These are phyloP conservation scores for Penicillium sp. DNA, from an alignment of 2,329 filamentous ascomycete species.

Conservation along the genomic window DNA sequence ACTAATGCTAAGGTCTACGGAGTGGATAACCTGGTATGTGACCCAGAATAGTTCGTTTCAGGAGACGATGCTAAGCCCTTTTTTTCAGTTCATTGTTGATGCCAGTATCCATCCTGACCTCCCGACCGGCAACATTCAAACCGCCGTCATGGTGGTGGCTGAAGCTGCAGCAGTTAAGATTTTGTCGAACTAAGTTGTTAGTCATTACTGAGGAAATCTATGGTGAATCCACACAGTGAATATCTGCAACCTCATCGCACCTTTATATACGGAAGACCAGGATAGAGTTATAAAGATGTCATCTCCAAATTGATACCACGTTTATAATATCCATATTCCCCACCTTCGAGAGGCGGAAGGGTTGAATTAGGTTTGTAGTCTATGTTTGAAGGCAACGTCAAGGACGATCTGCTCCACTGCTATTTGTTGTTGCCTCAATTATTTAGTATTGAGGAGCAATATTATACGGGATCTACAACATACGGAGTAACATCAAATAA, in stretches of 20 bases:
- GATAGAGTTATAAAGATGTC: neutral
- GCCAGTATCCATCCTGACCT: constrained; percentile 68
- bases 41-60: neutral
- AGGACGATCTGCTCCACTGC: neutral
- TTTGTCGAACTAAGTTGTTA: constrained; percentile 2
- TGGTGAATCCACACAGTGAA: neutral
- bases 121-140: constrained; percentile 65
- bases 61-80: constrained; percentile 33
- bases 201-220: constrained; percentile 36
- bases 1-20: constrained; percentile 63
- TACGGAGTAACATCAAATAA: neutral
- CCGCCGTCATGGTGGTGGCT: constrained; percentile 62
- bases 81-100: constrained; percentile 55
- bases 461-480: neutral
- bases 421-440: too few relatives aligned
- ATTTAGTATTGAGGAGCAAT: too few relatives aligned
- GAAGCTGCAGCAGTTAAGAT: constrained; percentile 55
- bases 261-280: neutral
- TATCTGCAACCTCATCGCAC: too few relatives aligned
- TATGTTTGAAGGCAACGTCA: neutral
- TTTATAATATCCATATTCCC: too few relatives aligned
- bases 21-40: constrained; percentile 56
- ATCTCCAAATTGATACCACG: neutral
- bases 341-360: neutral
- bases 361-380: neutral